Evolutionary conservation across 1,139 yeast genomes (phyloP).

Genomic region (Yamadazyma atmosphaerica): DNA sequence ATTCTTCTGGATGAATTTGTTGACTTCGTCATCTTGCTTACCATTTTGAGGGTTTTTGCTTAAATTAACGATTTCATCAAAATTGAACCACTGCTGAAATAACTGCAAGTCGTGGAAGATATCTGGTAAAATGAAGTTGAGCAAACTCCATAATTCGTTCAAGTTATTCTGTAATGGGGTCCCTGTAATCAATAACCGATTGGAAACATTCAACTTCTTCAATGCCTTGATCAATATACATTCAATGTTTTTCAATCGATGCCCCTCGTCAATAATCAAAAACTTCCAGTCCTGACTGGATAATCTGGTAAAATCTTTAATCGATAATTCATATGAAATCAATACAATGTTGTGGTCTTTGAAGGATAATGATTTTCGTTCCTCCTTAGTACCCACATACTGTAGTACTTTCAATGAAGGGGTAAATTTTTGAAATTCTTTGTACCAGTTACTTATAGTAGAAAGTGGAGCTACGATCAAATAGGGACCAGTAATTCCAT

Average conservation of each 20-base stretch:
- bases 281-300: conserved; percentile 65
- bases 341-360: conserved; percentile 50
- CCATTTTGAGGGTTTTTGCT: conserved; percentile 34
- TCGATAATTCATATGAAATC: conserved; percentile 80
- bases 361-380: conserved; percentile 42
- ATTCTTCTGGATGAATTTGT: conserved; percentile 55
- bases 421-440: conserved; percentile 70
- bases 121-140: conserved; percentile 88
- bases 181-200: conserved; percentile 81
- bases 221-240: conserved; percentile 71
- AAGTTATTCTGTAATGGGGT: conserved; percentile 92
- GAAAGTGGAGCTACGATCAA: conserved; percentile 86
- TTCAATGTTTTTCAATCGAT: conserved; percentile 79
- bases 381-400: conserved; percentile 65
- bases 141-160: conserved; percentile 84
- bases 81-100: conserved; percentile 94
- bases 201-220: conserved; percentile 63
- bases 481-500: conserved; percentile 82
- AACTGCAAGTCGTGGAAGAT: conserved; percentile 86
- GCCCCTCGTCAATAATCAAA: conserved; percentile 95
- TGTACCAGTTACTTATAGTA: conserved; percentile 81
- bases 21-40: conserved; percentile 35
- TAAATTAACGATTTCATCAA: conserved; percentile 48
- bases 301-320: conserved; percentile 62
- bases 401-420: conserved; percentile 65